Conservation (phyloP, 2,329 filamentous ascomycete genomes). For the Fusarium oxysporum region DNA sequence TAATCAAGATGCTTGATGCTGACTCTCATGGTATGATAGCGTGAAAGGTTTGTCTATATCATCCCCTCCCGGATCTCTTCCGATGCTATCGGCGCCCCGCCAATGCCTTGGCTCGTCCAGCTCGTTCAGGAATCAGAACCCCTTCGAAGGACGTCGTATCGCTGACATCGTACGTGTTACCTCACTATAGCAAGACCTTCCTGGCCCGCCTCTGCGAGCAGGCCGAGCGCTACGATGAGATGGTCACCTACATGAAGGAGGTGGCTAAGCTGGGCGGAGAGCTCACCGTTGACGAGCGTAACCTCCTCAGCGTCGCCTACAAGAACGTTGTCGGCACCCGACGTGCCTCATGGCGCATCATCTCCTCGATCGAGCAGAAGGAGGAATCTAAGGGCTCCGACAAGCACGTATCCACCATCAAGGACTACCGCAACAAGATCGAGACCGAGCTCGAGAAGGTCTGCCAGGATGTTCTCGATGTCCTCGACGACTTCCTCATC, state of each 20-base stretch:
- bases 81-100: slow-evolving; percentile 23
- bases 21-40: slow-evolving; percentile 60
- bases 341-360: slow-evolving; percentile 99
- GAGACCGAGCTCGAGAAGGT: slow-evolving; percentile 97
- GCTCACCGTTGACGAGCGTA: slow-evolving; percentile 96
- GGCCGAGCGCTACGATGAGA: slow-evolving; percentile 99
- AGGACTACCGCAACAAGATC: slow-evolving; percentile 98
- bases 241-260: slow-evolving; percentile 99
- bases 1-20: slow-evolving; percentile 46
- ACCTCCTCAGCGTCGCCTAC: slow-evolving; percentile 98
- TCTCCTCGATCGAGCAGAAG: slow-evolving; percentile 99
- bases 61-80: slow-evolving; percentile 26
- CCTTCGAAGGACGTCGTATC: slow-evolving; percentile 38
- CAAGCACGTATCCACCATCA: slow-evolving; percentile 93
- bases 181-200: slow-evolving; percentile 89
- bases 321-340: slow-evolving; percentile 99
- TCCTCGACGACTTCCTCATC: slow-evolving; percentile 92
- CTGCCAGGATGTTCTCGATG: slow-evolving; percentile 97
- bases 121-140: slow-evolving; percentile 31
- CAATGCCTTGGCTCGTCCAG: slow-evolving; percentile 31
- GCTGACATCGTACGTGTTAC: slow-evolving; percentile 45
- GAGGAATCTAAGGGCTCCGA: slow-evolving; percentile 98
- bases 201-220: slow-evolving; percentile 99
- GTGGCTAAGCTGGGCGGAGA: slow-evolving; percentile 88
- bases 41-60: slow-evolving; percentile 71